Evolutionary conservation across 1,139 yeast genomes (phyloP), one percentile per base, ranked within the genome.

Genomic region (Scheffersomyces quercinus): DNA sequence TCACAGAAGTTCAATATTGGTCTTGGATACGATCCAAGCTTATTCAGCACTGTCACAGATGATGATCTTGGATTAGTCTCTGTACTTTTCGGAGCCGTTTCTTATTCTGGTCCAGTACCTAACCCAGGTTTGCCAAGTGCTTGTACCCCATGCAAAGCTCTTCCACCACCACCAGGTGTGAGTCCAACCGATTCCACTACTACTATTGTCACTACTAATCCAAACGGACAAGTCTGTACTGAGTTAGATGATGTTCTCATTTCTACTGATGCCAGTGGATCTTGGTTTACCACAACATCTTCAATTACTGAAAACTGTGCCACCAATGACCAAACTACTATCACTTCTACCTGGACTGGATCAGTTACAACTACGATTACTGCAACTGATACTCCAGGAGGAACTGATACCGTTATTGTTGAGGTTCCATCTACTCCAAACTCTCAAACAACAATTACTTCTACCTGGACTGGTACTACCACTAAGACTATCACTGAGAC

Each of bases 1-100:
- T 10, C 41, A 6, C 58, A 54, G 13, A 40, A 47, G 1, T 64
- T 61, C 41, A 40, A 50, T 11, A 65, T 65, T 41, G 70, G 70
- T 47, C 20, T 33, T 8, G 60, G 60, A 5, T 56, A 56, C 45
- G 26, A 39, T 29, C 36, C 47, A n/a, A 4, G 15, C 14, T 24
- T 29, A 29, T 52, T 55, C 30, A 7, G 11, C 14, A 45, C 40
- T 4, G 44, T 42, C n/a, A 45, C 50, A 28, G 62, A 61, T 10
- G 54, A 56, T 35, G 59, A 59, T 37, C 33, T 35, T 3, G 43
- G 43, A 8, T 33, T 49, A 8, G 20, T 28, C 10, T 29, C 39
- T 9, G 29, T 36, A 10, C 36, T 47, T 15, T 47, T 49, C 38
- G 55, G 53, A 39, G 61, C 54, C 35, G 44, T 58, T 35, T 36